Percentiles rank a stretch among this genome's conserved stretches.
Evolutionary conservation across 2,329 filamentous ascomycete species (phyloP).

Genomic region (Alternaria triticimaculans): DNA sequence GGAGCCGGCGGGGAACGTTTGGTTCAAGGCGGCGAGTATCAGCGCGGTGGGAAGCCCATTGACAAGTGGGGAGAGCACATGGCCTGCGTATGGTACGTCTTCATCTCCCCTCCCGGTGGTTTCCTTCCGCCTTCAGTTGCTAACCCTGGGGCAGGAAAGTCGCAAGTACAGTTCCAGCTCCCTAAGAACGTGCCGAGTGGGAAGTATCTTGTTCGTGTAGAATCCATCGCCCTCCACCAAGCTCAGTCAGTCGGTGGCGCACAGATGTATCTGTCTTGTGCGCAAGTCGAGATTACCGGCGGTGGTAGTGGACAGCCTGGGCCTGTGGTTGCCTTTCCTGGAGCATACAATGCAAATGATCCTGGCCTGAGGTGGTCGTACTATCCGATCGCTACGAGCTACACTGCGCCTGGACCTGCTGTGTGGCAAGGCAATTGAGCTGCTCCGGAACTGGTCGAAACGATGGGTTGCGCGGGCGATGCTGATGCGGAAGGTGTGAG

Average conservation of each 20-base stretch:
- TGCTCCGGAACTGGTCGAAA: not conserved
- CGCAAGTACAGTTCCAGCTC: constrained; percentile 43
- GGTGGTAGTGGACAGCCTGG: constrained; percentile 47
- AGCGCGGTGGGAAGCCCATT: constrained; percentile 32
- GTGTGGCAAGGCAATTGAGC: constrained; percentile 28
- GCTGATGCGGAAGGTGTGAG: not conserved
- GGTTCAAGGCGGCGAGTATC: constrained; percentile 41
- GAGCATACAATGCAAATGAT: constrained; percentile 44
- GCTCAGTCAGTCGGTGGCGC: constrained; percentile 42
- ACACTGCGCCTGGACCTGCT: constrained; percentile 36
- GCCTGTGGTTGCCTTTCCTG: constrained; percentile 52
- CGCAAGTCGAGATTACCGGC: constrained; percentile 53
- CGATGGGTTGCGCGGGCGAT: not conserved
- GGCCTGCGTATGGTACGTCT: constrained; percentile 36
- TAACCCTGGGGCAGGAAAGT: constrained; percentile 20
- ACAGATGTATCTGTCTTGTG: constrained; percentile 56
- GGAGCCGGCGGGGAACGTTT: constrained; percentile 38
- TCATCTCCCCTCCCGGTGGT: not conserved
- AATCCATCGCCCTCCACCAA: constrained; percentile 55
- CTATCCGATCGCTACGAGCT: constrained; percentile 36
- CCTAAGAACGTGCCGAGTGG: constrained; percentile 50
- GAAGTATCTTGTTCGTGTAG: constrained; percentile 54
- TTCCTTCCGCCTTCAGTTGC: not conserved
- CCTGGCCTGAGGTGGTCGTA: constrained; percentile 41
- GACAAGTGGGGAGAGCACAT: constrained; percentile 30